Base-by-base conservation (phyloP, 163 green algal genomes). In the Coccomyxa subellipsoidea region DNA sequence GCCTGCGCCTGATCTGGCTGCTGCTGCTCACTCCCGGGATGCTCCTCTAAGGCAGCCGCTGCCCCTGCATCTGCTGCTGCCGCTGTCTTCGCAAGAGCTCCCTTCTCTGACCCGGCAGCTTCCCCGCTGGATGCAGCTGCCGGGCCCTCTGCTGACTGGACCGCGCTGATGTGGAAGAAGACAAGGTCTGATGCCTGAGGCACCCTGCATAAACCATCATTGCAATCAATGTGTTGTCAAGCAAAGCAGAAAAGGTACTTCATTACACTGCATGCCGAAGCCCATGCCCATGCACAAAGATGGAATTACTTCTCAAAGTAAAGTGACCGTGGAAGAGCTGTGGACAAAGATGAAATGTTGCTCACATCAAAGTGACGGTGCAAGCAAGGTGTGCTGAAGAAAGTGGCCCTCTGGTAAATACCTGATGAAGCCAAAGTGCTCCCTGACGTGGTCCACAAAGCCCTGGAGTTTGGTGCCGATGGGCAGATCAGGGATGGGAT, bases 401-500 rank as follows among this genome's bases (percentile, higher is more conserved):
- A 76, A 35, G n/a, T 9, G 23, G 15, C 9, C 69, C 40, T 54
- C 23, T 59, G 47, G 1, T 27, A 27, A 12, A 66, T 31, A 87
- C 83, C 38, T 81, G 40, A 87, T 84, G 72, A 87, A 87, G 69
- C 83, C 83, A 75, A 84, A 84, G 5, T 72, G 75, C 69, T 87
- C 83, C 32, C 75, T 83, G 40, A 87, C 54, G 1, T 47, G 66
- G 15, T 29, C 76, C 7, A 87, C 83, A 47, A 82, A 54, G 8
- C 83, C 83, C 34, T 32, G 35, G 29, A 37, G 38, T 10, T 77
- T 66, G 0, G 59, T 76, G 34, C 78, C 78, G 32, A 78, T 12
- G 3, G 71, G 66, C 1, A 73, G 27, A 34, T 34, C 2, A 23
- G 29, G 1, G 66, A 10, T 18, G 27, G 66, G 0, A 18, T 73